Evolutionary conservation across 305 asterid genomes (phyloP).

Genomic region (Salvia sclarea): DNA sequence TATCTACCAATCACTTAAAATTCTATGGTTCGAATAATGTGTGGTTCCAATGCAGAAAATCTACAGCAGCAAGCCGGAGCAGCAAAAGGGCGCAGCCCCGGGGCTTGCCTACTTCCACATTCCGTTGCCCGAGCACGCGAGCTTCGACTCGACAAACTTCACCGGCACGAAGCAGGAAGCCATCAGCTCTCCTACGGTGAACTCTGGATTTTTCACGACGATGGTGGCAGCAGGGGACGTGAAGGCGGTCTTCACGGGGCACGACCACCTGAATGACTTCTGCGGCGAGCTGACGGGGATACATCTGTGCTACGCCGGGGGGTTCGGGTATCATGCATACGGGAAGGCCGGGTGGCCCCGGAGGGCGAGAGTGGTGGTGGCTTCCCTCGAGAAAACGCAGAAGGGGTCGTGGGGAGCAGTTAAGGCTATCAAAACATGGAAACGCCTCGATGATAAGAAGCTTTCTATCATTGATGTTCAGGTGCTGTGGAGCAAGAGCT

Average conservation of each 20-base stretch:
- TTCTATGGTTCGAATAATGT: neutral
- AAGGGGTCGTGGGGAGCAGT: conserved; percentile 74
- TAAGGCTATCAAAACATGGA: conserved; percentile 84
- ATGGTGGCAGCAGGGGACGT: conserved; percentile 86
- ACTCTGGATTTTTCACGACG: conserved; percentile 89
- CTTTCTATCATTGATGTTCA: conserved; percentile 66
- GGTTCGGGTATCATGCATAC: conserved; percentile 97
- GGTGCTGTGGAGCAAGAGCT: conserved; percentile 82
- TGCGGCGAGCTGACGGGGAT: conserved; percentile 74
- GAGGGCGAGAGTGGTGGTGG: conserved; percentile 91
- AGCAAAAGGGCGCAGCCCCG: conserved; percentile 68
- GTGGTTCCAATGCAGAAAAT: conserved; percentile 45
- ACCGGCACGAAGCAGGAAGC: conserved; percentile 86
- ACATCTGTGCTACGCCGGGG: conserved; percentile 90
- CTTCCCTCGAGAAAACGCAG: conserved; percentile 64
- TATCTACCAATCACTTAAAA: too few species aligned
- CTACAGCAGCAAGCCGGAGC: conserved; percentile 60
- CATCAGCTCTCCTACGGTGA: conserved; percentile 73
- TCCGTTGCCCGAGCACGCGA: conserved; percentile 84
- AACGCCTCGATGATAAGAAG: conserved; percentile 70
- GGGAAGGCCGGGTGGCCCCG: conserved; percentile 96
- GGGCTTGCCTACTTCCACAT: conserved; percentile 92
- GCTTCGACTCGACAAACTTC: conserved; percentile 69
- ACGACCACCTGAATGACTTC: conserved; percentile 91
- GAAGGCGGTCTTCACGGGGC: conserved; percentile 91